Percentiles rank a stretch among this genome's conserved stretches.
These are phyloP conservation scores for Theobroma grandiflorum DNA, from an alignment of 441 rosid species.

Conservation along the genomic window DNA sequence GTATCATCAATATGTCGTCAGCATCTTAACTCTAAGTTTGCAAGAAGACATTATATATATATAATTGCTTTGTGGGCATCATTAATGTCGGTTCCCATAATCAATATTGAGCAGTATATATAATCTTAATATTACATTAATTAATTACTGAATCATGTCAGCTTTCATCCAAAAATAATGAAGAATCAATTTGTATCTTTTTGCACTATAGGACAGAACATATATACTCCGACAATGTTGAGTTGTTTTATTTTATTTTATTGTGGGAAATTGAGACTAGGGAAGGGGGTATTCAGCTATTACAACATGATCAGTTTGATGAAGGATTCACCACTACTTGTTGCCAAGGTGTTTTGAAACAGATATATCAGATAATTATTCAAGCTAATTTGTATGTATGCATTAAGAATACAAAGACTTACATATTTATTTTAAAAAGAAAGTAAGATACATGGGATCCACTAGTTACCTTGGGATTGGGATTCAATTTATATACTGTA, in stretches of 20 bases:
- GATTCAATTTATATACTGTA: neutral
- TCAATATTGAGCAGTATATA: neutral
- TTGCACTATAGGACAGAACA: neutral
- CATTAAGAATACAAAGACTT: too few relatives aligned
- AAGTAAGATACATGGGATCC: too few relatives aligned
- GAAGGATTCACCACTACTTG: neutral
- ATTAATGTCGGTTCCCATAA: neutral
- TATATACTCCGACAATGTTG: neutral
- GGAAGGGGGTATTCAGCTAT: neutral
- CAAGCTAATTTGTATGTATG: too few relatives aligned
- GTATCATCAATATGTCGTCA: neutral
- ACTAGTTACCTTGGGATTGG: too few relatives aligned
- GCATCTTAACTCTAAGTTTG: neutral
- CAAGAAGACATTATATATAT: neutral
- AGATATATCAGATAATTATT: neutral
- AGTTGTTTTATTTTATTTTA: neutral
- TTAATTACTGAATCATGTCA: neutral
- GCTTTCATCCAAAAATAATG: neutral
- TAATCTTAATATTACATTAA: neutral
- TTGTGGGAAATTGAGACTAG: neutral
- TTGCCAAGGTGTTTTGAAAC: neutral
- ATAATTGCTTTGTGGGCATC: slow-evolving; percentile 17
- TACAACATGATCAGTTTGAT: neutral
- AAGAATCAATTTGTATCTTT: neutral
- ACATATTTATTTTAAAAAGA: too few relatives aligned